phyloP scores from a whole-genome alignment of 352 stramenopile species.

The Phytopythium cucurbitacearum region DNA sequence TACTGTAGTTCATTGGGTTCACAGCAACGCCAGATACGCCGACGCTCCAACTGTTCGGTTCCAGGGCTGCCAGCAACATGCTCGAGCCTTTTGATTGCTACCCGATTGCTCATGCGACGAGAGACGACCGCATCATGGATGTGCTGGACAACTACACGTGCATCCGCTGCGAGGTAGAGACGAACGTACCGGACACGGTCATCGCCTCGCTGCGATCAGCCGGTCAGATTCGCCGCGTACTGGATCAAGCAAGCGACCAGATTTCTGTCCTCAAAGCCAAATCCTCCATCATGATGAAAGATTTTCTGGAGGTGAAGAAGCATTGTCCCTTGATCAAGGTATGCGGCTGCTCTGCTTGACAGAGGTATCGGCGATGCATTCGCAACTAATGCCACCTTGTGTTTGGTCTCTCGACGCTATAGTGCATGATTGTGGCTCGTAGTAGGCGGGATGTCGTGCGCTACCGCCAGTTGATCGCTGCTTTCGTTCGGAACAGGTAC shows the following conservation, averaged over 20 bases:
- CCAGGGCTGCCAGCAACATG: constrained; percentile 7
- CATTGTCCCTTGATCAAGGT: constrained; percentile 30
- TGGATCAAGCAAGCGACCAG: constrained; percentile 61
- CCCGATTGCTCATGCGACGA: constrained; percentile 51
- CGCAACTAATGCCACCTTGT: too few species aligned
- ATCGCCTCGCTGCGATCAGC: constrained; percentile 22
- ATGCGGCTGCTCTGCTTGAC: not conserved
- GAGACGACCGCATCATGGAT: constrained; percentile 56
- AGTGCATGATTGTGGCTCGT: constrained; percentile 82
- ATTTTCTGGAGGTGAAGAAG: constrained; percentile 40
- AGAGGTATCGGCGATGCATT: too few species aligned
- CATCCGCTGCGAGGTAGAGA: constrained; percentile 50
- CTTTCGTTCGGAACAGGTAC: constrained; percentile 53
- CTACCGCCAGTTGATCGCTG: constrained; percentile 59
- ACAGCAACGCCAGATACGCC: constrained; percentile 69
- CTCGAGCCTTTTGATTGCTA: constrained; percentile 68
- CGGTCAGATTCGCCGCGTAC: constrained; percentile 31
- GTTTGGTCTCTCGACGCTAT: not conserved
- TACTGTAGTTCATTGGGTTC: constrained; percentile 70
- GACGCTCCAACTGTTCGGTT: constrained; percentile 70
- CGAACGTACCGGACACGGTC: constrained; percentile 34
- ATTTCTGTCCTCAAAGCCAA: constrained; percentile 66
- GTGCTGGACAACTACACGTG: constrained; percentile 61
- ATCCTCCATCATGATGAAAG: constrained; percentile 62
- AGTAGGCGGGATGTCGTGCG: constrained; percentile 77